Base-by-base conservation (phyloP, 1,284 basidiomycete genomes). In the Leccinum subfulvum region DNA sequence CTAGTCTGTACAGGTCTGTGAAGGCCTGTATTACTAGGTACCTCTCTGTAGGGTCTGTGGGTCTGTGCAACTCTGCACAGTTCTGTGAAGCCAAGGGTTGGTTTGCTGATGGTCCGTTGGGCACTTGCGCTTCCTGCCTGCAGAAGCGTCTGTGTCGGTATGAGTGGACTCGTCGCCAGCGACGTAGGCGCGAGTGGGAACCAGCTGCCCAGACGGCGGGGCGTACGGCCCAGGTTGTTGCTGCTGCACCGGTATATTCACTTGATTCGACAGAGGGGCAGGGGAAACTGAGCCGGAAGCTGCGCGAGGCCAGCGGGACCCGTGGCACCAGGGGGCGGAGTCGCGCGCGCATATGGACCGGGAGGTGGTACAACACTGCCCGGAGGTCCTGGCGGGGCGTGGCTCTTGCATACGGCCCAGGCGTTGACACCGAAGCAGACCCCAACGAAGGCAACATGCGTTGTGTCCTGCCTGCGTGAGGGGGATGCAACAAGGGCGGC, bases 401-500 rank as follows among this genome's bases (percentile, higher is more conserved):
- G 1, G 73, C 77, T 39, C 73, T 75, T 16, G 70, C 71, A 62
- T 80, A 83, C 1, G 75, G 72, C 9, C 67, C 68, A 51, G 67
- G 64, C 14, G 66, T 61, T 9, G 70, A 73, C 16, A 73, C 67
- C n/a, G 71, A 67, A 26, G 76, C 67, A 23, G 75, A 62, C 53
- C 66, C 64, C 61, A 71, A 16, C 47, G 61, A 69, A 2, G 83
- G 79, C 58, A 79, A 75, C 16, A 75, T 76, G 69, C 82, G 82
- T 62, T 80, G 81, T 60, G 77, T 75, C 10, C 81, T 77, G 39
- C 80, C 75, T 0, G 78, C 75, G 35, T 78, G 77, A 18, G 72
- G 77, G 33, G 76, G 71, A 21, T 69, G 71, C 13, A 71, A 74
- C 18, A 71, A 68, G 18, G 78, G 77, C 9, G 76, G 76, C 14